Base-by-base conservation (phyloP, 495 filamentous ascomycete species). In the Penicillium lividum region DNA sequence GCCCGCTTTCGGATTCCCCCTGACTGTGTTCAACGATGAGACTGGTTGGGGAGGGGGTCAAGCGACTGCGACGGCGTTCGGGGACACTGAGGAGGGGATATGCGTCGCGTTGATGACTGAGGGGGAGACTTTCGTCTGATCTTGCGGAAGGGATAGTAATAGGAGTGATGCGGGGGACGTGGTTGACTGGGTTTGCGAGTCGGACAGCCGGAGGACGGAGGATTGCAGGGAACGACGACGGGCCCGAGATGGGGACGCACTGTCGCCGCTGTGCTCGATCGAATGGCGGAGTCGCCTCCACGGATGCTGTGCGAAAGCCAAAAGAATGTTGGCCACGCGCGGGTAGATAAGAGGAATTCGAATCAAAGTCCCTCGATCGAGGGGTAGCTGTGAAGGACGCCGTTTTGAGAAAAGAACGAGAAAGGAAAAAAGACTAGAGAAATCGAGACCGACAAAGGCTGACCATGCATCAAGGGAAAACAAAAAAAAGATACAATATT, bases 31-130 rank as follows among this genome's bases (percentile, higher is more conserved):
- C 87, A 51, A 90, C 82, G 57, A 86, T 77, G 30, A 88, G 74
- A 64, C 86, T 90, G 50, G 78, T 82, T 31, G 82, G 80, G 49
- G 81, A 80, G 10, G 76, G 75, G 55, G 77, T 72, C 4, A 72
- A 76, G 43, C 86, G 78, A 58, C 73, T 83, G 64, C 82, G 82
- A 45, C 82, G 85, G 60, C 84, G 83, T 61, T 91, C 87, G 47
- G 87, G 83, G 33, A 89, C 80, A 11, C 85, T 84, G 51, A 92
- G 79, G 16, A 92, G 83, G 15, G 88, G 89, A 63, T 84, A 85
- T 46, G 85, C 85, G 75, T 85, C 85, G 28, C 75, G 73, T 28
- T 70, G 68, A 29, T 67, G 51, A 18, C 69, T 65, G 28, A 77
- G 68, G 0, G 71, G 68, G 16, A 78, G 71, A 34, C 66, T 71